A percentile compares a stretch with the other conserved stretches of the same genome.
Conservation (phyloP, 2,329 filamentous ascomycete genomes). For the Lasiodiplodia citricola region DNA sequence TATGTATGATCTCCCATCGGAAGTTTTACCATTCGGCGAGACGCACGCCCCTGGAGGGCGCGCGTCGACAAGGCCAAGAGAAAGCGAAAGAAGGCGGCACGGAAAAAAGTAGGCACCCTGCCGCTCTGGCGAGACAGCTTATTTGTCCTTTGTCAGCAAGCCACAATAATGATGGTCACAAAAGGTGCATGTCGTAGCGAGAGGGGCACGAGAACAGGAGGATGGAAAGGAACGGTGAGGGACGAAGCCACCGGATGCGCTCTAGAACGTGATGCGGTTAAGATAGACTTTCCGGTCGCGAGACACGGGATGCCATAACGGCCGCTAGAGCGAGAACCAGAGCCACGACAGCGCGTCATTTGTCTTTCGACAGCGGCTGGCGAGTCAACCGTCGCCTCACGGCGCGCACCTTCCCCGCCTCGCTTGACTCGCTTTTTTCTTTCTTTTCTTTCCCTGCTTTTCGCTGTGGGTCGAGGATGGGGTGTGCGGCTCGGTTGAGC, state of each 20-base stretch:
- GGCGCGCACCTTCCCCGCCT: background rate
- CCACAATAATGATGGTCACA: background rate
- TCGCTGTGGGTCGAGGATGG: background rate
- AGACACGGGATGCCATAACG: background rate
- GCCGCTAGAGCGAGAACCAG: background rate
- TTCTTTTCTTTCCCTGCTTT: background rate
- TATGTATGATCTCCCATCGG: background rate
- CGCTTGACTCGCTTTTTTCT: background rate
- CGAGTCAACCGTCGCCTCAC: background rate
- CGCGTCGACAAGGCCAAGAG: background rate
- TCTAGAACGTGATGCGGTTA: slow-evolving; percentile 14
- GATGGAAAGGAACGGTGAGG: background rate
- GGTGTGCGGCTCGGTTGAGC: background rate
- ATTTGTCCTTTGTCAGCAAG: background rate
- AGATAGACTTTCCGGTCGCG: slow-evolving; percentile 10
- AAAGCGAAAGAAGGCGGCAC: background rate
- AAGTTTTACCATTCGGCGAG: background rate
- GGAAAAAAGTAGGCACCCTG: background rate
- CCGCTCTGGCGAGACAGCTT: background rate
- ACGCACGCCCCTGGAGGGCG: background rate
- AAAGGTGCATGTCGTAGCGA: background rate
- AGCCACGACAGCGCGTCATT: background rate
- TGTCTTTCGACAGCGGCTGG: background rate
- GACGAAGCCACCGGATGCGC: background rate
- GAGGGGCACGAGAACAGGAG: background rate